Evolutionary conservation across 2,329 filamentous ascomycete species (phyloP).

Genomic region (Sarocladium strictum): DNA sequence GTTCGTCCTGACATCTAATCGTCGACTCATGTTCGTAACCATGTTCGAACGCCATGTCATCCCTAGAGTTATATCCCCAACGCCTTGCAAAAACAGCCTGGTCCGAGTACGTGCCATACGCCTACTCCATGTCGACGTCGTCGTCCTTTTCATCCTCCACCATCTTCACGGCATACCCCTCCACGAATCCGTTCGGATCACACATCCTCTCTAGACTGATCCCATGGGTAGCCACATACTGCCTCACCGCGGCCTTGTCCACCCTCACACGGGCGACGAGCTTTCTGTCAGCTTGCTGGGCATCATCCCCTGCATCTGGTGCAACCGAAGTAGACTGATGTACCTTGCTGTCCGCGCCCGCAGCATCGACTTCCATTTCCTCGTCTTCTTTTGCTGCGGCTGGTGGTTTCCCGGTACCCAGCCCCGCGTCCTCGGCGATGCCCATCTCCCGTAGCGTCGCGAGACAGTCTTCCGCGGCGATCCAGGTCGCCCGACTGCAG

Average conservation of each 20-base stretch:
- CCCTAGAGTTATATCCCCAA: background rate
- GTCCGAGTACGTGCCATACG: background rate
- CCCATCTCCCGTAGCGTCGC: constrained; percentile 74
- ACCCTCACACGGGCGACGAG: constrained; percentile 43
- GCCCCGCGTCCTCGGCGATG: constrained; percentile 54
- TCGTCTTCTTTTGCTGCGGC: constrained; percentile 13
- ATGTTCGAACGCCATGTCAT: background rate
- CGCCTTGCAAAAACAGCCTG: background rate
- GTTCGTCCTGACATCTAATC: no score
- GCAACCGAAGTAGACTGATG: no score
- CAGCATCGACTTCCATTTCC: constrained; percentile 10
- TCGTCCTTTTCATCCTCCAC: constrained; percentile 28
- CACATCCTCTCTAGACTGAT: constrained; percentile 62
- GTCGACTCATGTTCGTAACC: background rate
- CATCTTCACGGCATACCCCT: constrained; percentile 53
- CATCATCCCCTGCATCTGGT: constrained; percentile 17
- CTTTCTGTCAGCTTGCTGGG: constrained; percentile 21
- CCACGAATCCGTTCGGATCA: constrained; percentile 68
- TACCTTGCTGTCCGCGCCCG: background rate
- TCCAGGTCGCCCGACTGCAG: constrained; percentile 74
- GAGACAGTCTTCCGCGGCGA: constrained; percentile 78
- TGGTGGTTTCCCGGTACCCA: constrained; percentile 34
- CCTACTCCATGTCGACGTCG: constrained; percentile 14
- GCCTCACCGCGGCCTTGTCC: constrained; percentile 51
- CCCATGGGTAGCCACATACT: constrained; percentile 59